A percentile compares a stretch with the other conserved stretches of the same genome.
phyloP scores from a whole-genome alignment of 1,139 yeast genomes.

The Taphrina deformans region DNA sequence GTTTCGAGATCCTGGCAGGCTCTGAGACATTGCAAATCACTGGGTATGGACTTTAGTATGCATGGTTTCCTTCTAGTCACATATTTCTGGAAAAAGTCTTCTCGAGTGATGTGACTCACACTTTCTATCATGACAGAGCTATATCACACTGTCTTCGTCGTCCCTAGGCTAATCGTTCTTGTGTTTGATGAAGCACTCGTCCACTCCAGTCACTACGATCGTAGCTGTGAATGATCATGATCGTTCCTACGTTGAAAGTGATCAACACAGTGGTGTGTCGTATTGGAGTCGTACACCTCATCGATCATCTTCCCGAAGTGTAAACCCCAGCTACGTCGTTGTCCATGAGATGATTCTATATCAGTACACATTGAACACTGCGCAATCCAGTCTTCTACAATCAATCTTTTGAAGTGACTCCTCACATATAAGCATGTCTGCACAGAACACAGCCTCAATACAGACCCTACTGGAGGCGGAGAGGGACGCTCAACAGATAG shows the following conservation, averaged over 20 bases:
- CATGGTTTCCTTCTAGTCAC: slow-evolving; percentile 8
- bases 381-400: not conserved
- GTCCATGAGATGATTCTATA: not conserved
- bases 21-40: not conserved
- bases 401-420: not conserved
- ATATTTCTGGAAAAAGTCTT: not conserved
- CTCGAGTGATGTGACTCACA: not conserved
- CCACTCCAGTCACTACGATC: too few relatives aligned
- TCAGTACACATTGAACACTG: not conserved
- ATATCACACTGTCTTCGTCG: too few relatives aligned
- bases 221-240: not conserved
- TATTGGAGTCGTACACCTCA: not conserved
- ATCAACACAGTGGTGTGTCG: not conserved
- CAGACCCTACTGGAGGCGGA: slow-evolving; percentile 59
- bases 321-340: not conserved
- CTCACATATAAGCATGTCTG: slow-evolving; percentile 4
- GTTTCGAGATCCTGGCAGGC: slow-evolving; percentile 10
- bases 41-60: slow-evolving; percentile 17
- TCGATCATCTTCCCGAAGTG: not conserved
- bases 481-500: slow-evolving; percentile 93
- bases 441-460: slow-evolving; percentile 30
- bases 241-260: not conserved
- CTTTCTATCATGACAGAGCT: not conserved
- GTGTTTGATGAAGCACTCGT: too few relatives aligned
- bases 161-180: too few relatives aligned